A percentile compares a stretch with the other conserved stretches of the same genome.
Conservation (phyloP, 441 rosid species). For the Pelargonium cotyledonis region DNA sequence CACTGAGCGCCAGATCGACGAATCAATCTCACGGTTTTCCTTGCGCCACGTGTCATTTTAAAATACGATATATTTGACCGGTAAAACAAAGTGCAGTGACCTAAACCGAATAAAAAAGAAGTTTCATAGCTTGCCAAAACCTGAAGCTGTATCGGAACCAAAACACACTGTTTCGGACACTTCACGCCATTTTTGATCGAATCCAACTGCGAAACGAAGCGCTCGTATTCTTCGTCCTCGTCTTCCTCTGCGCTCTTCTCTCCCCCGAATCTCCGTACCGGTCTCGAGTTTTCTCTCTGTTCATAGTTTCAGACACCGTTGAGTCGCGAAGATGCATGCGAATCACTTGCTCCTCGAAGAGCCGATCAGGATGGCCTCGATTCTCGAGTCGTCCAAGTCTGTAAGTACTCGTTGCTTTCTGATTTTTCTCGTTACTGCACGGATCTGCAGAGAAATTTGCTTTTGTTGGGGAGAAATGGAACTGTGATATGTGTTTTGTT, state of each 20-base stretch:
- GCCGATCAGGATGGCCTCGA: constrained; percentile 96
- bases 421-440: not conserved
- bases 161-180: too few species aligned
- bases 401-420: constrained; percentile 33
- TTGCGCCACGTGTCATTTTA: not conserved
- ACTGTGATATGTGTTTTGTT: not conserved
- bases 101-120: too few species aligned
- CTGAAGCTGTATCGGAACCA: too few species aligned
- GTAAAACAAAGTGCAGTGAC: too few species aligned
- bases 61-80: not conserved
- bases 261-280: not conserved
- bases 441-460: not conserved
- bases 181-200: not conserved
- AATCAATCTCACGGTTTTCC: not conserved
- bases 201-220: not conserved
- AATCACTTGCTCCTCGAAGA: constrained; percentile 84
- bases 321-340: constrained; percentile 57
- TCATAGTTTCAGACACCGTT: not conserved
- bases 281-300: not conserved
- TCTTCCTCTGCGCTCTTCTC: not conserved
- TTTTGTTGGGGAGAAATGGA: not conserved
- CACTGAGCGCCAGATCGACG: not conserved
- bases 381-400: constrained; percentile 80
- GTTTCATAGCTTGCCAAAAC: too few species aligned
- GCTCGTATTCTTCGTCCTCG: not conserved